These are phyloP conservation scores for Fusarium armeniacum DNA, from an alignment of 2,329 filamentous ascomycete species.

Conservation along the genomic window DNA sequence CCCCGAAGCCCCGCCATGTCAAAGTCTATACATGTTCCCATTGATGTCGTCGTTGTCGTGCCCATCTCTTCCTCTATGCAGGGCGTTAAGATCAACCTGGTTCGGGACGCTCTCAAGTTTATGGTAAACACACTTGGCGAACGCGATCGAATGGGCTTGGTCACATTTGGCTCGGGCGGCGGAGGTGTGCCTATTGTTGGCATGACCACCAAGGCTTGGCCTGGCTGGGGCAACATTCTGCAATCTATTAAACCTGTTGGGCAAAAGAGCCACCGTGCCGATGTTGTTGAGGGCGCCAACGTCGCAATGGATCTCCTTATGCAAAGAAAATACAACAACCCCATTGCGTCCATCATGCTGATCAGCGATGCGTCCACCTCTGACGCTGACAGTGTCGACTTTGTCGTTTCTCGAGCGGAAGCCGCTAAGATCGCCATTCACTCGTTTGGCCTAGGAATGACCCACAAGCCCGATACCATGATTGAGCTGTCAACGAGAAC, in stretches of 20 bases:
- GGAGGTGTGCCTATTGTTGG: slow-evolving; percentile 96
- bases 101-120: slow-evolving; percentile 92
- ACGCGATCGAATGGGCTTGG: slow-evolving; percentile 94
- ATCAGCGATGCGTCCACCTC: slow-evolving; percentile 98
- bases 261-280: slow-evolving; percentile 95
- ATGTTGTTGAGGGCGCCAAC: slow-evolving; percentile 97
- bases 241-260: slow-evolving; percentile 91
- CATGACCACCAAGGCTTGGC: slow-evolving; percentile 97
- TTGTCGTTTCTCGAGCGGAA: slow-evolving; percentile 95
- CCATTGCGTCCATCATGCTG: slow-evolving; percentile 92
- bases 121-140: slow-evolving; percentile 91
- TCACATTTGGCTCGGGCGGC: slow-evolving; percentile 95
- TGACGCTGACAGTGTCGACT: slow-evolving; percentile 95
- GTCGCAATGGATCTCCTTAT: slow-evolving; percentile 98
- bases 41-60: slow-evolving; percentile 96
- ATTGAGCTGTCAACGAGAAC: slow-evolving; percentile 95
- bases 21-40: slow-evolving; percentile 82
- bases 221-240: slow-evolving; percentile 88
- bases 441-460: slow-evolving; percentile 95
- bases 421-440: slow-evolving; percentile 98
- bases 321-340: slow-evolving; percentile 96
- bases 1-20: slow-evolving; percentile 60
- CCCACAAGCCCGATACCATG: slow-evolving; percentile 98
- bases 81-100: slow-evolving; percentile 96
- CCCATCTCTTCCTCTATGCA: slow-evolving; percentile 99